These are phyloP conservation scores for Marchantia paleacea DNA, from an alignment of 225 moss, liverwort and hornwort species.

Conservation along the genomic window DNA sequence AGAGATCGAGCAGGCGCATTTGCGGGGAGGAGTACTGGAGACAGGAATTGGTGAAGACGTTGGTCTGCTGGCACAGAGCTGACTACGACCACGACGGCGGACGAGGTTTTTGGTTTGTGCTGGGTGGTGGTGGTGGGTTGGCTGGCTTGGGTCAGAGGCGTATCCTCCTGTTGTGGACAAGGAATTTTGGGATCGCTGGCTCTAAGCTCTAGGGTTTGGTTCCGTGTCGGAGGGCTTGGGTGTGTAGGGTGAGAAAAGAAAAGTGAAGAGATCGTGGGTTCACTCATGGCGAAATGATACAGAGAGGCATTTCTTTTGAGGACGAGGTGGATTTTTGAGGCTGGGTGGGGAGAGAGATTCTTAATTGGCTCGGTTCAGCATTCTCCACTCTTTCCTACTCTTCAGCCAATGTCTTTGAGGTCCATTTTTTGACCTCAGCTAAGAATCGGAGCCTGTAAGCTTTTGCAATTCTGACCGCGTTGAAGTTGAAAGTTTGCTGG, in stretches of 20 bases:
- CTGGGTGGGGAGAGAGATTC: background rate
- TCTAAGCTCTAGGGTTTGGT: background rate
- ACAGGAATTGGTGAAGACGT: slow-evolving; percentile 1
- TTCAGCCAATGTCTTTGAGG: background rate
- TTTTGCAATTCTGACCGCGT: background rate
- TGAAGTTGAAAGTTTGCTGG: background rate
- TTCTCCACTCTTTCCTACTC: background rate
- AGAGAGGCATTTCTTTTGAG: background rate
- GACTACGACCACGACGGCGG: background rate
- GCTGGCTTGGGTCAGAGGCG: too few species aligned
- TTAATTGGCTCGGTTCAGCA: background rate
- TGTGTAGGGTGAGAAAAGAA: background rate
- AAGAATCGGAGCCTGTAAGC: background rate
- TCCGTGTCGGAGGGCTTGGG: background rate
- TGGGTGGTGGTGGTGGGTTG: background rate
- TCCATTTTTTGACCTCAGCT: background rate
- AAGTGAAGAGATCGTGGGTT: slow-evolving; percentile 11
- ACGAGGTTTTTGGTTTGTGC: background rate
- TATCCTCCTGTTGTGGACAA: background rate
- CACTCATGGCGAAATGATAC: slow-evolving; percentile 2
- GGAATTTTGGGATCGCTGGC: slow-evolving; percentile 5
- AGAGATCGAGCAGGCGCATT: slow-evolving; percentile 1
- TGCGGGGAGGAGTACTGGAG: background rate
- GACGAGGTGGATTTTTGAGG: background rate
- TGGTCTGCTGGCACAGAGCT: background rate